Evolutionary conservation across 345 rosid species (phyloP).

Genomic region (Eucalyptus cloeziana): DNA sequence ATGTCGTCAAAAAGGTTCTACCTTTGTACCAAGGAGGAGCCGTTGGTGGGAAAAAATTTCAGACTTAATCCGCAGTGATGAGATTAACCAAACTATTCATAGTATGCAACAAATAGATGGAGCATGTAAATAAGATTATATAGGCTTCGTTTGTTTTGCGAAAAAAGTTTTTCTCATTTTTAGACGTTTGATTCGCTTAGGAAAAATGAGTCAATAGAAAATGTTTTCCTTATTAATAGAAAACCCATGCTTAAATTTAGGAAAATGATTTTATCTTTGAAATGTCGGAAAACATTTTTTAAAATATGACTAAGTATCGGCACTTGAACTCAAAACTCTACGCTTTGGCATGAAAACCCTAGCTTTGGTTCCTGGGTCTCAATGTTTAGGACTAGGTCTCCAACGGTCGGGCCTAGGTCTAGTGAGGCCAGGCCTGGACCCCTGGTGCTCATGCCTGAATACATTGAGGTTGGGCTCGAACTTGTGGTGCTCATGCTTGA

Average conservation of each 20-base stretch:
- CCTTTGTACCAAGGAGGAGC: neutral
- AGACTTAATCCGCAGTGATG: neutral
- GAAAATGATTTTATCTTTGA: no score
- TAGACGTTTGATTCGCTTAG: no score
- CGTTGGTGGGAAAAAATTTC: neutral
- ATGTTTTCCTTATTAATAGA: no score
- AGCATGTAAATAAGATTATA: neutral
- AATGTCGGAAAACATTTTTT: no score
- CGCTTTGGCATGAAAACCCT: neutral
- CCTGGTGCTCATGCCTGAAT: fast-evolving
- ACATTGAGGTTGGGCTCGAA: neutral
- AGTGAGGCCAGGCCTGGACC: fast-evolving
- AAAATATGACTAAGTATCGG: no score
- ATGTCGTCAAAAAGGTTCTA: neutral
- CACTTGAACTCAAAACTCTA: neutral
- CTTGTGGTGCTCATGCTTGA: neutral
- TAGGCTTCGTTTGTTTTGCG: no score
- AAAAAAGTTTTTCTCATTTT: no score
- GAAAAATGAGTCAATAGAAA: no score
- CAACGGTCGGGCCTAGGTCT: fast-evolving
- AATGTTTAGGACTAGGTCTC: neutral
- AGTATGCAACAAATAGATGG: neutral
- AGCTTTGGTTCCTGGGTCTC: fast-evolving
- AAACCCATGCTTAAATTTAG: no score
- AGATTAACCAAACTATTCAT: neutral